These are phyloP conservation scores for Sporothrix pallida DNA, from an alignment of 2,329 filamentous ascomycete genomes.

Conservation along the genomic window DNA sequence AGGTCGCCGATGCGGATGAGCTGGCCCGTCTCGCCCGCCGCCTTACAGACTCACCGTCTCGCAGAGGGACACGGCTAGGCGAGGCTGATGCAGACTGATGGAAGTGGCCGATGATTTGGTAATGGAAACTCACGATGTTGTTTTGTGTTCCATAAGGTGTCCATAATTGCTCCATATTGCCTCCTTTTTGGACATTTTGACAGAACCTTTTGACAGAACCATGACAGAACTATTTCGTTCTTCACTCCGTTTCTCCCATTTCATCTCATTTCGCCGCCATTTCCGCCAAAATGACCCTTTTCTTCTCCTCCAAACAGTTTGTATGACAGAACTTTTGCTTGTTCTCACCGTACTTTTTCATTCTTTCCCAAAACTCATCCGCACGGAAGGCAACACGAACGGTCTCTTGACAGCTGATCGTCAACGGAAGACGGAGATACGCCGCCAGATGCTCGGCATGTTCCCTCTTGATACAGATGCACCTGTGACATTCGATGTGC, in stretches of 20 bases:
- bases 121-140: constrained; percentile 15
- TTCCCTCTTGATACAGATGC: neutral
- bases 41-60: neutral
- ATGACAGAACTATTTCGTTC: too few relatives aligned
- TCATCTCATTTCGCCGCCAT: neutral
- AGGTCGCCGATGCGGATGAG: constrained; percentile 28
- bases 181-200: neutral
- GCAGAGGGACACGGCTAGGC: neutral
- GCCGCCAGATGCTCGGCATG: neutral
- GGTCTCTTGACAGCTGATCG: neutral
- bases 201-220: neutral
- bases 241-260: too few relatives aligned
- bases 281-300: neutral
- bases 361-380: neutral
- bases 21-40: neutral
- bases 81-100: constrained; percentile 12
- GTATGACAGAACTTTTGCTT: neutral
- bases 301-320: too few relatives aligned
- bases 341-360: neutral
- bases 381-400: neutral
- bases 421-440: neutral
- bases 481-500: neutral
- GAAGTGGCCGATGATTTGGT: constrained; percentile 31
- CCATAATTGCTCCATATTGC: constrained; percentile 39
- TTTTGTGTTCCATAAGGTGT: neutral